These are phyloP conservation scores for Amorphotheca resinae DNA, from an alignment of 495 filamentous ascomycete species.

Conservation along the genomic window DNA sequence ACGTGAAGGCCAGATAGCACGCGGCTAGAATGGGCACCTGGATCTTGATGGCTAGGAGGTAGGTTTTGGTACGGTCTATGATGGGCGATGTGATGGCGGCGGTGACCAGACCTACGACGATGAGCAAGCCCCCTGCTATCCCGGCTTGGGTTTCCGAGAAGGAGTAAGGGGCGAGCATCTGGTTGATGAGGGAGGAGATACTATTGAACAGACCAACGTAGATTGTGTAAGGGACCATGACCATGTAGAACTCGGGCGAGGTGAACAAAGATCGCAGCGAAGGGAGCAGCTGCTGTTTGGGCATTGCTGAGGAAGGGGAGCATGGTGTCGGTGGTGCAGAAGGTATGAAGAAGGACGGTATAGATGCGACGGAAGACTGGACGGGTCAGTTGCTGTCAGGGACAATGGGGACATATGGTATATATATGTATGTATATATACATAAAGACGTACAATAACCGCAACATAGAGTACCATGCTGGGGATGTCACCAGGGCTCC, in stretches of 20 bases:
- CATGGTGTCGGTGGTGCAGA: slow-evolving; percentile 63
- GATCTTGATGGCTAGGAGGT: slow-evolving; percentile 59
- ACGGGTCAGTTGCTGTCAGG: slow-evolving; percentile 2
- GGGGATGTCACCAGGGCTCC: slow-evolving; percentile 47
- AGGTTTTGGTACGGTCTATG: slow-evolving; percentile 73
- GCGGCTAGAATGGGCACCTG: slow-evolving; percentile 63
- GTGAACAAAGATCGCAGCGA: slow-evolving; percentile 36
- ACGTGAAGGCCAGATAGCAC: slow-evolving; percentile 67
- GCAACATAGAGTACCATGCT: slow-evolving; percentile 78
- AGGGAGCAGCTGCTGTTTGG: slow-evolving; percentile 37
- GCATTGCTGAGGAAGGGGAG: slow-evolving; percentile 29
- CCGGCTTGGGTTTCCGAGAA: slow-evolving; percentile 75
- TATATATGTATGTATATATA: too few relatives aligned
- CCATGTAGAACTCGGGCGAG: slow-evolving; percentile 59
- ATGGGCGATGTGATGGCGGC: slow-evolving; percentile 68
- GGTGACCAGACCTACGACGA: slow-evolving; percentile 70
- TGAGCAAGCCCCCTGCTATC: slow-evolving; percentile 81
- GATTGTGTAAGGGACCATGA: slow-evolving; percentile 62
- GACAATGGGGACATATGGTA: too few relatives aligned
- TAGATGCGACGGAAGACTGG: slow-evolving; percentile 52
- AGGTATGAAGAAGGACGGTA: slow-evolving; percentile 84
- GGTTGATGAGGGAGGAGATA: slow-evolving; percentile 77
- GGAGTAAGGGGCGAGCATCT: slow-evolving; percentile 73
- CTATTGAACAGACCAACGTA: slow-evolving; percentile 93
- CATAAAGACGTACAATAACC: slow-evolving; percentile 66